Conservation (phyloP, 2,329 filamentous ascomycete species). For the Nothopassalora personata region DNA sequence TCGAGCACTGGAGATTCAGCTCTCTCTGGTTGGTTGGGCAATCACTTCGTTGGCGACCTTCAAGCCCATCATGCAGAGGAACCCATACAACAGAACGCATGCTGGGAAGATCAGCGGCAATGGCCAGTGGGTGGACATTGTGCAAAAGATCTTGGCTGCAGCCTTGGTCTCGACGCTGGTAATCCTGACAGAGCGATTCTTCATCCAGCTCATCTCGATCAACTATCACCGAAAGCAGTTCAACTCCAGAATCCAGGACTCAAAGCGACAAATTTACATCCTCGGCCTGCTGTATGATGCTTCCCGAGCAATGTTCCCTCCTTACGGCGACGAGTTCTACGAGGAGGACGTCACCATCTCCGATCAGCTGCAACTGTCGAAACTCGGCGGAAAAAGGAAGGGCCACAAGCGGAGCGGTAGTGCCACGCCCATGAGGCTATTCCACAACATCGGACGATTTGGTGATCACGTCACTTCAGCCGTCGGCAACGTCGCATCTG, state of each 20-base stretch:
- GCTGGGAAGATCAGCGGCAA: constrained; percentile 7
- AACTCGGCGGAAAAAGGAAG: constrained; percentile 52
- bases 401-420: constrained; percentile 52
- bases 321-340: constrained; percentile 83
- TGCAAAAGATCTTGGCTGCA: constrained; percentile 63
- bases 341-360: constrained; percentile 92
- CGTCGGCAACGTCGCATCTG: constrained; percentile 87
- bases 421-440: constrained; percentile 70
- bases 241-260: constrained; percentile 75
- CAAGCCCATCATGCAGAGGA: constrained; percentile 43
- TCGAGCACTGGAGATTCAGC: constrained; percentile 53
- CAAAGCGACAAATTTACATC: constrained; percentile 78
- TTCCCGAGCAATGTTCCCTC: constrained; percentile 80
- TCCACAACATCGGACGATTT: constrained; percentile 65
- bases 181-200: constrained; percentile 68
- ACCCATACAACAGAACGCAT: constrained; percentile 29
- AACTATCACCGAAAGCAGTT: constrained; percentile 83
- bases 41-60: constrained; percentile 57
- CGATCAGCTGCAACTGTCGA: constrained; percentile 59
- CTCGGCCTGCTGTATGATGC: constrained; percentile 85
- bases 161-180: constrained; percentile 63
- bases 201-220: constrained; percentile 79
- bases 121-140: constrained; percentile 48
- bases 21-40: constrained; percentile 57
- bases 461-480: constrained; percentile 91